These are phyloP conservation scores for Aeminium ludgeri DNA, from an alignment of 495 filamentous ascomycete genomes.

Conservation along the genomic window DNA sequence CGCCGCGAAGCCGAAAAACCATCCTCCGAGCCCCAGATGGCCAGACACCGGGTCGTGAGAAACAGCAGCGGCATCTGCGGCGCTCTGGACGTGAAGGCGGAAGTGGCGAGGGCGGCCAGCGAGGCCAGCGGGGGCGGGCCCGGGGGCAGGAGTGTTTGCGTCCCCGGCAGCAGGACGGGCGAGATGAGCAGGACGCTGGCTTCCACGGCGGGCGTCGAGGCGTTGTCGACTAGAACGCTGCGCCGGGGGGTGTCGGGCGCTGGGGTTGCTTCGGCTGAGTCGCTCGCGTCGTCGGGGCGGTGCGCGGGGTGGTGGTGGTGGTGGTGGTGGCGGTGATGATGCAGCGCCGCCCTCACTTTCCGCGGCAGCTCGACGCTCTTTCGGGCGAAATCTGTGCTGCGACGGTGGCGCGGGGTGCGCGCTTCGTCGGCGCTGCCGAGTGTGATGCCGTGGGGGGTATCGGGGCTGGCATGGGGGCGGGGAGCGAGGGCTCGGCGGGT, in stretches of 20 bases:
- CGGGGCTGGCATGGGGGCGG: neutral
- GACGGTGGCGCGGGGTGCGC: slow-evolving; percentile 12
- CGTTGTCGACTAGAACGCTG: slow-evolving; percentile 8
- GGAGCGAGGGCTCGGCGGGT: slow-evolving; percentile 26
- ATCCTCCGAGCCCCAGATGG: slow-evolving; percentile 65
- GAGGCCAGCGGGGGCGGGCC: slow-evolving; percentile 7
- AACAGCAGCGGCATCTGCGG: slow-evolving; percentile 17
- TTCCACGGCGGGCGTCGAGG: slow-evolving; percentile 5
- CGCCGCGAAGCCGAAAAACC: slow-evolving; percentile 54
- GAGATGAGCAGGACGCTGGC: slow-evolving; percentile 66
- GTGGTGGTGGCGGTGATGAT: neutral
- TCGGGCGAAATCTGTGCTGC: slow-evolving; percentile 15
- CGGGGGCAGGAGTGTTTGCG: slow-evolving; percentile 35
- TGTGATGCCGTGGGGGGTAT: slow-evolving; percentile 13
- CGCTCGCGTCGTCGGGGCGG: neutral
- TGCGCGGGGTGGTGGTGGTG: neutral
- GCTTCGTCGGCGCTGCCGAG: slow-evolving; percentile 27
- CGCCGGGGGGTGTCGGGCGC: slow-evolving; percentile 28
- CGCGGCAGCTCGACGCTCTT: slow-evolving; percentile 18
- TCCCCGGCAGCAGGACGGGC: slow-evolving; percentile 52
- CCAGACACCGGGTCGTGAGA: slow-evolving; percentile 41
- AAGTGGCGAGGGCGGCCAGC: neutral
- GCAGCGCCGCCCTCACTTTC: neutral
- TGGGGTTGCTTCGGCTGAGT: slow-evolving; percentile 15
- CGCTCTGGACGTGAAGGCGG: neutral